These are phyloP conservation scores for Leccinum longicurvipes DNA, from an alignment of 768 basidiomycete genomes.

Conservation along the genomic window DNA sequence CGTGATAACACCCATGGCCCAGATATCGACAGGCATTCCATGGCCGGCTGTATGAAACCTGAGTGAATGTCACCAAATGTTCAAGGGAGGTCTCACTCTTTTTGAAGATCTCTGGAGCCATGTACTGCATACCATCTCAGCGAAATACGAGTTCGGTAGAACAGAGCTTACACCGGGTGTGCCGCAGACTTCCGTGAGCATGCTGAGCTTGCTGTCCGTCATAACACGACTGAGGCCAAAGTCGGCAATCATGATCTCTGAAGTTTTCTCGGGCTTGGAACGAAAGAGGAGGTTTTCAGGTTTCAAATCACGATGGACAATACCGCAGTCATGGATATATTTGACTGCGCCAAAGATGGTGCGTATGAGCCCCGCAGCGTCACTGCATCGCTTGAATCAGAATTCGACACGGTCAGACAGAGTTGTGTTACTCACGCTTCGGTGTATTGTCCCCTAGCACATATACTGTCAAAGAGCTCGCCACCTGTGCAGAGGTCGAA, in stretches of 20 bases:
- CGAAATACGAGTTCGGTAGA: neutral
- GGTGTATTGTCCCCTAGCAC: constrained; percentile 94
- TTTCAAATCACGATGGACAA: constrained; percentile 96
- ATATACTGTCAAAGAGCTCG: constrained; percentile 98
- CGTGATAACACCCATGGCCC: constrained; percentile 98
- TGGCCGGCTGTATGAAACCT: constrained; percentile 63
- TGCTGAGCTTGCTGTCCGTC: constrained; percentile 82
- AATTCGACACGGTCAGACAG: constrained; percentile 7
- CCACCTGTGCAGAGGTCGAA: constrained; percentile 98
- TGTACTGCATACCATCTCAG: constrained; percentile 51
- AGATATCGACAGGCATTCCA: constrained; percentile 90
- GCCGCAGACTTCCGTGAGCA: constrained; percentile 94
- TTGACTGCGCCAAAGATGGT: constrained; percentile 85
- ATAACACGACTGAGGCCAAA: constrained; percentile 92
- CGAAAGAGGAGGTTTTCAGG: constrained; percentile 98
- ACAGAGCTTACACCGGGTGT: constrained; percentile 69
- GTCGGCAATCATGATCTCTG: constrained; percentile 96
- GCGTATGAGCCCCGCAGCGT: constrained; percentile 84
- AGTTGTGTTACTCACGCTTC: constrained; percentile 61
- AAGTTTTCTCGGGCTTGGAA: constrained; percentile 72
- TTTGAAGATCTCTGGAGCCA: constrained; percentile 96
- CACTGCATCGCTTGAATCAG: constrained; percentile 46
- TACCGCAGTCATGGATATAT: constrained; percentile 87
- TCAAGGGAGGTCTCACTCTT: constrained; percentile 54
- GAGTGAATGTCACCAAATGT: neutral